A percentile compares a stretch with the other conserved stretches of the same genome.
These are phyloP conservation scores for Dysphania ambrosioides DNA, from an alignment of 148 eudicot species.

Conservation along the genomic window DNA sequence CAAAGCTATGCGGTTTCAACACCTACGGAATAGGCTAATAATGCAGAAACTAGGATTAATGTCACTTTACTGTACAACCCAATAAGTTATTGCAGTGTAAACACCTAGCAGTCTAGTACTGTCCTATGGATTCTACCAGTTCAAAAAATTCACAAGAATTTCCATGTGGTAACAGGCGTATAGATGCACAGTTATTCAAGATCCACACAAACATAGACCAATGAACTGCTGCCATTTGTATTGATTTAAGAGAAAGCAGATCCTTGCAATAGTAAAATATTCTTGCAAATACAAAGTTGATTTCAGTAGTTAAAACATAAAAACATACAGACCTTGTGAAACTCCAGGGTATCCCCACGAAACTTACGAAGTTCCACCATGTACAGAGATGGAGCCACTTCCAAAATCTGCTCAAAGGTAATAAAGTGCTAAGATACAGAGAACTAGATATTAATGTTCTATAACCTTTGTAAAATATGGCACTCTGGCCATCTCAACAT, in stretches of 20 bases:
- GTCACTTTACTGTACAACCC: no score
- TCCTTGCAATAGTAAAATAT: neutral
- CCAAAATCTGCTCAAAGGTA: slow-evolving; percentile 54
- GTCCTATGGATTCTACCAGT: no score
- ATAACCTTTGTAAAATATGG: neutral
- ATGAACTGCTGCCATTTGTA: neutral
- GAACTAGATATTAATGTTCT: neutral
- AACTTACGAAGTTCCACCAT: slow-evolving; percentile 91
- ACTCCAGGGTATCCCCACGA: slow-evolving; percentile 85
- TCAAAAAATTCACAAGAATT: neutral
- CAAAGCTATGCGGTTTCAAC: neutral
- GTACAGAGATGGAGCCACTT: slow-evolving; percentile 93
- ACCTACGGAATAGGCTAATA: no score
- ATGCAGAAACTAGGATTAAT: no score
- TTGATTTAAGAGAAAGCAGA: neutral
- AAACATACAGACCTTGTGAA: slow-evolving; percentile 63
- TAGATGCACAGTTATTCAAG: no score
- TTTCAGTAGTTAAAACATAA: neutral
- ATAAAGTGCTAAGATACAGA: slow-evolving; percentile 1
- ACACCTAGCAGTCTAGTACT: no score
- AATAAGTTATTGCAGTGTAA: no score
- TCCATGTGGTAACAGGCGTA: neutral
- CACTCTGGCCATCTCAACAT: neutral
- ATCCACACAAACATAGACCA: neutral
- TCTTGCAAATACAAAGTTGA: neutral